These are phyloP conservation scores for Cyberlindnera samutprakarnensis DNA, from an alignment of 805 yeast genomes.

Conservation along the genomic window DNA sequence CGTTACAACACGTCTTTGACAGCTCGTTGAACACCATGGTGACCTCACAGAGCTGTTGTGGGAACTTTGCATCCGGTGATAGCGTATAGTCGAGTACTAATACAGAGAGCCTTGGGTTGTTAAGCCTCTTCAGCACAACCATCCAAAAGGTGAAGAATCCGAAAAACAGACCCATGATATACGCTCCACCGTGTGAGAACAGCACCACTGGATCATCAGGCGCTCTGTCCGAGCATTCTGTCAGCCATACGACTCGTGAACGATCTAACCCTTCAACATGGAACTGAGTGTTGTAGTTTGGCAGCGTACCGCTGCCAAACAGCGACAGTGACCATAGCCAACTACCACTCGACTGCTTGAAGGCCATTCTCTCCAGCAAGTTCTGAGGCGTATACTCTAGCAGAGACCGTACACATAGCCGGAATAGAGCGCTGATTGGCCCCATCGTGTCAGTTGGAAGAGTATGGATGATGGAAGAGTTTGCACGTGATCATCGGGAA, in stretches of 20 bases:
- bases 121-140: constrained; percentile 2
- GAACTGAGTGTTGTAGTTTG: constrained; percentile 1
- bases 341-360: no score
- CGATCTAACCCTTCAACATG: constrained; percentile 5
- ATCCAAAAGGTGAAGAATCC: constrained; percentile 4
- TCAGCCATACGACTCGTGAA: constrained; percentile 9
- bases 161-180: constrained; percentile 8
- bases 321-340: no score
- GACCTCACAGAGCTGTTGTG: constrained; percentile 22
- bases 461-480: no score
- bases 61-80: constrained; percentile 17
- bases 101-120: constrained; percentile 14
- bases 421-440: no score
- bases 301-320: no score
- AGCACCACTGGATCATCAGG: constrained; percentile 12
- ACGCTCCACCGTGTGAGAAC: constrained; percentile 16
- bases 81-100: constrained; percentile 24
- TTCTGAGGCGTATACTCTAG: no score
- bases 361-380: no score
- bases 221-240: constrained; percentile 22
- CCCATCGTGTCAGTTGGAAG: no score
- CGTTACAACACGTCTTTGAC: constrained; percentile 9
- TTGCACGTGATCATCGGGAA: no score
- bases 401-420: no score
- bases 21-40: constrained; percentile 14